Evolutionary conservation across 768 basidiomycete species (phyloP).

Genomic region (Hysterangium stoloniferum): DNA sequence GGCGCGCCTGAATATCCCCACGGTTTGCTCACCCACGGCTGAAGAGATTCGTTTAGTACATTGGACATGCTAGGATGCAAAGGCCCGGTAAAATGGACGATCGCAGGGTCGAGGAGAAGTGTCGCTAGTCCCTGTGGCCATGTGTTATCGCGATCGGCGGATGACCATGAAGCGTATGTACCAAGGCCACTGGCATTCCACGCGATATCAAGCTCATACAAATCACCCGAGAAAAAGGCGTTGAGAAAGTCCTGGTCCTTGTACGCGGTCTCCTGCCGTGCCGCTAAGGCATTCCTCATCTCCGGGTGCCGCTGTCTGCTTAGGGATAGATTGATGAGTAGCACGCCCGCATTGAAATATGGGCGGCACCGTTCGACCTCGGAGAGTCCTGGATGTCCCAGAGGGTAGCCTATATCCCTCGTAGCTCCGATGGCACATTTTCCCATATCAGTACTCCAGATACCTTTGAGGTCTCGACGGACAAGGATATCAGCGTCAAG

Average conservation of each 20-base stretch:
- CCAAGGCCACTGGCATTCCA: conserved; percentile 57
- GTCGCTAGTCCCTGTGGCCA: conserved; percentile 19
- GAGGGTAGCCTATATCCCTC: conserved; percentile 41
- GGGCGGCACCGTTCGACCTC: conserved; percentile 18
- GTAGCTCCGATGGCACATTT: conserved; percentile 38
- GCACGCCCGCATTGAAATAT: conserved; percentile 52
- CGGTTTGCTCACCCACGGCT: conserved; percentile 46
- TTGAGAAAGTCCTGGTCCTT: conserved; percentile 49
- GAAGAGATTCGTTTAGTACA: conserved; percentile 44
- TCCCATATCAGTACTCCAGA: conserved; percentile 40
- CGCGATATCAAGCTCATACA: conserved; percentile 32
- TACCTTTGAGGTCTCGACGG: conserved; percentile 27
- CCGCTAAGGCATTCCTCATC: conserved; percentile 21
- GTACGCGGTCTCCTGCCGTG: conserved; percentile 26
- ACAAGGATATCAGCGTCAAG: conserved; percentile 48
- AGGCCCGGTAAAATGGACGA: conserved; percentile 56
- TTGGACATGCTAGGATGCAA: conserved; percentile 37
- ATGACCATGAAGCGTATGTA: conserved; percentile 36
- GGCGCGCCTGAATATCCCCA: conserved; percentile 51
- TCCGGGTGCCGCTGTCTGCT: conserved; percentile 23
- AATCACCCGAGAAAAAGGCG: conserved; percentile 33
- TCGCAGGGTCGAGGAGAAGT: conserved; percentile 31
- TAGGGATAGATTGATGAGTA: conserved; percentile 41
- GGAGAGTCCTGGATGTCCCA: conserved; percentile 32
- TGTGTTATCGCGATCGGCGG: conserved; percentile 28